Evolutionary conservation across 176 grass and related monocot genomes (phyloP).

Genomic region (Phoenix roebelenii): DNA sequence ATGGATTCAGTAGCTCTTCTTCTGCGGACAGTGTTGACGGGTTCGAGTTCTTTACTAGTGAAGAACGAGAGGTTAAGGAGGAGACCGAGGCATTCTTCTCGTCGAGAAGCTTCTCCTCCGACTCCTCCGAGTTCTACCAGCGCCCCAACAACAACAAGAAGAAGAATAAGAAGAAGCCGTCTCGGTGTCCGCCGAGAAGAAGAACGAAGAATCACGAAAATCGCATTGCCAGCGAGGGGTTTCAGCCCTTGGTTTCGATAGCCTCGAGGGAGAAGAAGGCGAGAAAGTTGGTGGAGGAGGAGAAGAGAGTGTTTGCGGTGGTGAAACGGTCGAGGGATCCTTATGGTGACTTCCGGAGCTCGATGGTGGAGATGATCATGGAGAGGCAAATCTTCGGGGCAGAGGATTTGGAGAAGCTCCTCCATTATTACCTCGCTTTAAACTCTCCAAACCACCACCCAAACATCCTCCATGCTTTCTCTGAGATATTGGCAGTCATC

Average conservation of each 20-base stretch:
- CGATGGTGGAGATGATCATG: constrained; percentile 24
- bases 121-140: constrained; percentile 94
- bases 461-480: constrained; percentile 7
- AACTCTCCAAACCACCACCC: constrained; percentile 1
- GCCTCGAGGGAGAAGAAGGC: constrained; percentile 21
- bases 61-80: constrained; percentile 30
- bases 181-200: neutral
- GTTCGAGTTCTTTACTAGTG: constrained; percentile 59
- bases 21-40: constrained; percentile 17
- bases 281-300: constrained; percentile 23
- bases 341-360: constrained; percentile 15
- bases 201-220: neutral
- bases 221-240: constrained; percentile 31
- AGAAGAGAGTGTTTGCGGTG: constrained; percentile 2
- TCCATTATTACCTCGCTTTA: neutral
- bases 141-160: constrained; percentile 25
- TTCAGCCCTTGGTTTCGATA: constrained; percentile 40
- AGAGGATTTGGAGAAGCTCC: constrained; percentile 5
- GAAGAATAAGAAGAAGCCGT: constrained; percentile 3
- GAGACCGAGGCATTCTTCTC: constrained; percentile 74
- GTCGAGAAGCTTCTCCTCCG: constrained; percentile 88
- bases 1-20: constrained; percentile 76
- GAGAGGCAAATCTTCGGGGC: neutral
- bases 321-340: constrained; percentile 12
- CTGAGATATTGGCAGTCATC: neutral